Evolutionary conservation across 1,284 basidiomycete species (phyloP), one percentile per base, ranked within the genome.

Genomic region (Ceraceosorus bombacis): DNA sequence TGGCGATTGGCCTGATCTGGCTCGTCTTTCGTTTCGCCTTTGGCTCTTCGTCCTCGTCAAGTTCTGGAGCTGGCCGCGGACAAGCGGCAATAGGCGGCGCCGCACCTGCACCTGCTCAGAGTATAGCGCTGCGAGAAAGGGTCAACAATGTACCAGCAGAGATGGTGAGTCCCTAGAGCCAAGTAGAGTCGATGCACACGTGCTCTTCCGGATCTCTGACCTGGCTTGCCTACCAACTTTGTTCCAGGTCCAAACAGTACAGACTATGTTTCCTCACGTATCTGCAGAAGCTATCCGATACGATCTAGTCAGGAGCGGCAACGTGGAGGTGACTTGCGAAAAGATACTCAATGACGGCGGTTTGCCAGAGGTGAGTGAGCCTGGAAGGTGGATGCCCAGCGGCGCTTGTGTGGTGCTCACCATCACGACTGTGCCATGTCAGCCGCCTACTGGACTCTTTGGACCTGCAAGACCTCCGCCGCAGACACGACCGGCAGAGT

Each of bases 231-330:
- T 50, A 15, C 43, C 12, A 48, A 12, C 13, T 48, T 48, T 48
- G 13, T 48, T 48, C 36, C 48, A 65, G 64, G 62, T 74, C 50
- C 68, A 72, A 41, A 59, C 68, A 17, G 70, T 74, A 57, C 57
- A 66, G 56, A 56, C 70, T 38, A 68, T 74, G 57, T 74, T 74
- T 60, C 72, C 72, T 7, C 68, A 74, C 57, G 67, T 74, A 27
- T 59, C 72, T 6, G 70, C 71, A 13, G 64, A 64, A 6, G 66
- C 71, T 5, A 74, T 74, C 10, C 69, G 71, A 13, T 73, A 70
- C 57, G 72, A 74, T 51, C 65, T 74, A 5, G 60, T 65, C 38
- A 57, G 66, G 4, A 66, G 69, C 0, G 68, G 72, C 6, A 69
- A 63, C 41, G 70, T 67, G 1, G 71, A 74, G 58, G 71, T 60